phyloP scores from a whole-genome alignment of 805 yeast species.

The Spathaspora girioi region DNA sequence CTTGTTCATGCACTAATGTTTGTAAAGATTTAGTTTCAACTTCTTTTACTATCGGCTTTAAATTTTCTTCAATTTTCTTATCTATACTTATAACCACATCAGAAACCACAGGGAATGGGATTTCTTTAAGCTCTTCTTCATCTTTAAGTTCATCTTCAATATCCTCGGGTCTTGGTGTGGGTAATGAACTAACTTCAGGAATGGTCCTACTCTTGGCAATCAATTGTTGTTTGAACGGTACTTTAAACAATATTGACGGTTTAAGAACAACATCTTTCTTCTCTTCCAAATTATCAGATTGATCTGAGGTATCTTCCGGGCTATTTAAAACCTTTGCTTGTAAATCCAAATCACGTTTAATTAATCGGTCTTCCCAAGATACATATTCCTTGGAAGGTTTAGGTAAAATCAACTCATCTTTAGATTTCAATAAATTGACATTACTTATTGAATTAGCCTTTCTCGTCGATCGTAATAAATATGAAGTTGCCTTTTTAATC shows the following conservation, averaged over 20 bases:
- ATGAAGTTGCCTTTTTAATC: conserved; percentile 59
- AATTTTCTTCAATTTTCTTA: conserved; percentile 15
- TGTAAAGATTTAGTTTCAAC: conserved; percentile 10
- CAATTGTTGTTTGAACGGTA: conserved; percentile 24
- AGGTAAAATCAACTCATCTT: conserved; percentile 35
- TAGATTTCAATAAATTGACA: conserved; percentile 30
- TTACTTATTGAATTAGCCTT: conserved; percentile 42
- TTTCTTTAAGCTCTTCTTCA: background rate
- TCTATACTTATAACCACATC: conserved; percentile 21
- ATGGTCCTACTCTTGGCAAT: conserved; percentile 15
- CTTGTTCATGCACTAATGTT: background rate
- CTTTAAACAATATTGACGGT: conserved; percentile 12
- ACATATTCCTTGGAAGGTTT: conserved; percentile 26
- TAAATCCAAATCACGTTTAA: conserved; percentile 23
- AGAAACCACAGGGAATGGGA: conserved; percentile 22
- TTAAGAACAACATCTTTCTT: conserved; percentile 1
- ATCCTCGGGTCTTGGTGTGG: conserved; percentile 1
- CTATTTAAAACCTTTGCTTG: background rate
- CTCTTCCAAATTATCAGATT: background rate
- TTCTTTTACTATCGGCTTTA: conserved; percentile 18
- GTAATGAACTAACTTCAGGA: conserved; percentile 2
- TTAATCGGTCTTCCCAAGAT: conserved; percentile 34
- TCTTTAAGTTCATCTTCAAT: background rate
- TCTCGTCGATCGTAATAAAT: conserved; percentile 56
- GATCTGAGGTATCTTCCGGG: background rate